Evolutionary conservation across 345 rosid species (phyloP).

Genomic region (Firmiana major): DNA sequence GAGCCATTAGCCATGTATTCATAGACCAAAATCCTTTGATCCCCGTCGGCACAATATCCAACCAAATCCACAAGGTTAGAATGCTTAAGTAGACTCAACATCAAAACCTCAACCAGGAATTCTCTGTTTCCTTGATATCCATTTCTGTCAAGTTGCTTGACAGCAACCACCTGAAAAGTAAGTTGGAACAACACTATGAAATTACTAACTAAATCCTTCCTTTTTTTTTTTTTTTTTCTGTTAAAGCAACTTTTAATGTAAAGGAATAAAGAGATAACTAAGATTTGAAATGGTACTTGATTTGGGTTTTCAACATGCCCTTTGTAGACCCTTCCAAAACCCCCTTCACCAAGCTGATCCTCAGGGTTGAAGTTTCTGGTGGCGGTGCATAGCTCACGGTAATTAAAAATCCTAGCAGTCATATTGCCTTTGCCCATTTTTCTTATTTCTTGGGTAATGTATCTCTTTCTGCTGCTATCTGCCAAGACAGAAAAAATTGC

Average conservation of each 20-base stretch:
- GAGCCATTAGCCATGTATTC: conserved; percentile 72
- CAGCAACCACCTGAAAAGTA: conserved; percentile 51
- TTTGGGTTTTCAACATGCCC: conserved; percentile 46
- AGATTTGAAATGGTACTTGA: conserved; percentile 31
- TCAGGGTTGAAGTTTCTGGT: conserved; percentile 67
- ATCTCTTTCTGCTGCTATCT: conserved; percentile 75
- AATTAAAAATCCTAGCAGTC: conserved; percentile 54
- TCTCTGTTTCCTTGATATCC: conserved; percentile 85
- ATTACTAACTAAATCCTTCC: not conserved
- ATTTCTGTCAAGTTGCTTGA: conserved; percentile 79
- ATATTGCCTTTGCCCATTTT: conserved; percentile 70
- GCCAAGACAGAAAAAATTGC: conserved; percentile 3
- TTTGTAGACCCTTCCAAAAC: conserved; percentile 91
- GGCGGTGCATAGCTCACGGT: conserved; percentile 55
- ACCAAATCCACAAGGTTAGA: conserved; percentile 65
- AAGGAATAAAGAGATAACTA: not conserved
- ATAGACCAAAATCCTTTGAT: conserved; percentile 68
- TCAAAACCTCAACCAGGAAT: conserved; percentile 71
- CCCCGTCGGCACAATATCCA: conserved; percentile 77
- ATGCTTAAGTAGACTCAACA: conserved; percentile 68
- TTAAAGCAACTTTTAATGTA: not conserved
- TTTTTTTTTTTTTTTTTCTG: no score
- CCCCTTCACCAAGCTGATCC: conserved; percentile 84
- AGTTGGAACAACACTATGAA: conserved; percentile 8
- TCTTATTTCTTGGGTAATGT: conserved; percentile 55